These are phyloP conservation scores for Suillus spraguei DNA, from an alignment of 768 basidiomycete genomes.

Conservation along the genomic window DNA sequence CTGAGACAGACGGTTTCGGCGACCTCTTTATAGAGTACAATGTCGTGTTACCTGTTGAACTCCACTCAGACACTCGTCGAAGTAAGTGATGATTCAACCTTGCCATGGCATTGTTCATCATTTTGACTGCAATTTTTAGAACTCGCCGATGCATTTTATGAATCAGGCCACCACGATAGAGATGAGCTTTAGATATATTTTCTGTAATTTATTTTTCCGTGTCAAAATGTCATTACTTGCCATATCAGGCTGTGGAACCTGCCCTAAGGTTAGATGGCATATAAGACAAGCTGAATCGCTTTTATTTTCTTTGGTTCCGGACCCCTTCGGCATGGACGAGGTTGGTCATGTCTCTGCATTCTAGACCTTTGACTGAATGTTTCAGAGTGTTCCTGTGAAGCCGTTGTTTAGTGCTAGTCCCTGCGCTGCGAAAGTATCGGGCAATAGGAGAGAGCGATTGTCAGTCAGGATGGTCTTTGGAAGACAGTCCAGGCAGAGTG, in stretches of 20 bases:
- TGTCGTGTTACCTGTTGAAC: constrained; percentile 80
- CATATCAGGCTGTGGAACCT: constrained; percentile 17
- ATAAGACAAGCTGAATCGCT: background rate
- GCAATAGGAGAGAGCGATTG: background rate
- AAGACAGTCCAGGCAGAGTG: background rate
- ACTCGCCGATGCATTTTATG: constrained; percentile 55
- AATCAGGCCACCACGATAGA: constrained; percentile 32
- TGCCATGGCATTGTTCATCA: background rate
- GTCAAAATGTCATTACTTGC: background rate
- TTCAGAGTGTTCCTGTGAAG: constrained; percentile 4
- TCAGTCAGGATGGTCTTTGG: constrained; percentile 3
- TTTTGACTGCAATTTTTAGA: constrained; percentile 40
- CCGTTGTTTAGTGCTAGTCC: constrained; percentile 1
- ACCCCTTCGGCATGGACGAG: constrained; percentile 33
- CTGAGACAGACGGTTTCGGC: constrained; percentile 55
- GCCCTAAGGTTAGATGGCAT: constrained; percentile 31
- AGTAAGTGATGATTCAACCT: constrained; percentile 56
- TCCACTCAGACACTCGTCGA: constrained; percentile 65
- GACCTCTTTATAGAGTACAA: constrained; percentile 93
- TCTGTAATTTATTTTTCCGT: background rate
- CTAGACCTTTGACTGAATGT: background rate
- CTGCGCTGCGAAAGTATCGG: background rate
- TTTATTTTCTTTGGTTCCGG: constrained; percentile 20
- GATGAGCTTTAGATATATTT: constrained; percentile 40
- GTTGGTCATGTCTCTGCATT: background rate